These are phyloP conservation scores for Keqinozyma sinolaborantium DNA, from an alignment of 1,139 yeast genomes.

Conservation along the genomic window DNA sequence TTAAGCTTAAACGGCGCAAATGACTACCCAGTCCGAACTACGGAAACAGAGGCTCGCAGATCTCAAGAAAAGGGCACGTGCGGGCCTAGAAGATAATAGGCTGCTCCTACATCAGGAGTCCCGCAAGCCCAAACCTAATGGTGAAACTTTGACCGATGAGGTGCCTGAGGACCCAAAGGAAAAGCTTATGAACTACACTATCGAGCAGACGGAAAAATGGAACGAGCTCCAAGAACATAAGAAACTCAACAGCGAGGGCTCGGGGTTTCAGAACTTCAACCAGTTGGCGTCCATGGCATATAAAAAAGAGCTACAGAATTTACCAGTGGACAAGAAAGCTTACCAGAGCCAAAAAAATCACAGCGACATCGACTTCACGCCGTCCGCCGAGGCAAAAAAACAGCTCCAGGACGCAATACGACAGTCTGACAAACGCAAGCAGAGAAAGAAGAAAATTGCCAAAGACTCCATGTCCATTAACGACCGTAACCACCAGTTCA, in stretches of 20 bases:
- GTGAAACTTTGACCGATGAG: no score
- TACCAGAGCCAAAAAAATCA: constrained; percentile 31
- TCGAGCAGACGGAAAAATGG: constrained; percentile 71
- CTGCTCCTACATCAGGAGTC: no score
- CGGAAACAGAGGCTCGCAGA: not conserved
- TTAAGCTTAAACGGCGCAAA: no score
- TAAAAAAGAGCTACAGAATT: constrained; percentile 37
- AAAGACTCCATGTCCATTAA: constrained; percentile 48
- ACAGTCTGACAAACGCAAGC: constrained; percentile 28
- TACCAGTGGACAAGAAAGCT: constrained; percentile 38
- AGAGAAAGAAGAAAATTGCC: constrained; percentile 23
- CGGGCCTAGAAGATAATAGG: not conserved
- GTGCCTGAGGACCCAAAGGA: constrained; percentile 4
- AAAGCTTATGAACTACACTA: constrained; percentile 51
- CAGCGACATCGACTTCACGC: constrained; percentile 8
- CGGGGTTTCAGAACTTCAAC: constrained; percentile 32
- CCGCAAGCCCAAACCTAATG: no score
- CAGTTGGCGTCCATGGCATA: constrained; percentile 57
- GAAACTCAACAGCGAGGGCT: constrained; percentile 11
- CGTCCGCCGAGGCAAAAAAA: constrained; percentile 5
- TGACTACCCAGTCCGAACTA: no score
- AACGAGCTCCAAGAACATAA: constrained; percentile 30
- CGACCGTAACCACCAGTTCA: constrained; percentile 77
- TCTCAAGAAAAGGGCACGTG: not conserved
- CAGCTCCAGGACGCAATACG: constrained; percentile 6